phyloP scores from a whole-genome alignment of 768 basidiomycete genomes.

The Naganishia friedmannii region DNA sequence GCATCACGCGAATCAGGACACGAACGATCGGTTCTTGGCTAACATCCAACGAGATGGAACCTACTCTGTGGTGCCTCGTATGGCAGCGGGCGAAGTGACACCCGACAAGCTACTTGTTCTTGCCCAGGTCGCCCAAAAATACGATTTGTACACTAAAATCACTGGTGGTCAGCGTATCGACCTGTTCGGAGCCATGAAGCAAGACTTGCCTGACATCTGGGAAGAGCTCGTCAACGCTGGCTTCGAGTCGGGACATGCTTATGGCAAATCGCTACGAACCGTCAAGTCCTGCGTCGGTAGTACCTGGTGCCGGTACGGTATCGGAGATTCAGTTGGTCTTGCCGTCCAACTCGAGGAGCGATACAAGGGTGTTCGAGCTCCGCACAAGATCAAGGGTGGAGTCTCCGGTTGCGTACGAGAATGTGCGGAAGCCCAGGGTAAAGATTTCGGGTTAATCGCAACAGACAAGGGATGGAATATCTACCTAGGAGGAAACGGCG shows the following conservation, averaged over 20 bases:
- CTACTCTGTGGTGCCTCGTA: slow-evolving; percentile 69
- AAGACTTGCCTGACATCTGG: slow-evolving; percentile 69
- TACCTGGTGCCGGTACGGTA: slow-evolving; percentile 63
- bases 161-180: slow-evolving; percentile 64
- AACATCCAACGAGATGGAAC: slow-evolving; percentile 68
- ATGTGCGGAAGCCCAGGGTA: slow-evolving; percentile 72
- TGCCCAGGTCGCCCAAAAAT: slow-evolving; percentile 67
- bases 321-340: slow-evolving; percentile 72
- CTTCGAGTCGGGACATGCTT: slow-evolving; percentile 74
- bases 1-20: slow-evolving; percentile 70
- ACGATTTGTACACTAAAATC: slow-evolving; percentile 65
- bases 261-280: slow-evolving; percentile 67
- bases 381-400: slow-evolving; percentile 62
- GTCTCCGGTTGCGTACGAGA: slow-evolving; percentile 72
- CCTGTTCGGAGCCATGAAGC: slow-evolving; percentile 68
- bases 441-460: slow-evolving; percentile 73
- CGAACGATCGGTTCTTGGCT: slow-evolving; percentile 66
- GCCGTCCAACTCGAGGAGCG: slow-evolving; percentile 70
- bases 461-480: slow-evolving; percentile 80
- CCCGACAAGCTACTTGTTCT: slow-evolving; percentile 66
- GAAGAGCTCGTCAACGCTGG: slow-evolving; percentile 63
- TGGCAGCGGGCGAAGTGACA: slow-evolving; percentile 69
- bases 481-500: slow-evolving; percentile 71
- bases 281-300: slow-evolving; percentile 77
- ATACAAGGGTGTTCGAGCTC: slow-evolving; percentile 61